Conservation (phyloP, 2,329 filamentous ascomycete species). For the Pyrenochaeta sp. region DNA sequence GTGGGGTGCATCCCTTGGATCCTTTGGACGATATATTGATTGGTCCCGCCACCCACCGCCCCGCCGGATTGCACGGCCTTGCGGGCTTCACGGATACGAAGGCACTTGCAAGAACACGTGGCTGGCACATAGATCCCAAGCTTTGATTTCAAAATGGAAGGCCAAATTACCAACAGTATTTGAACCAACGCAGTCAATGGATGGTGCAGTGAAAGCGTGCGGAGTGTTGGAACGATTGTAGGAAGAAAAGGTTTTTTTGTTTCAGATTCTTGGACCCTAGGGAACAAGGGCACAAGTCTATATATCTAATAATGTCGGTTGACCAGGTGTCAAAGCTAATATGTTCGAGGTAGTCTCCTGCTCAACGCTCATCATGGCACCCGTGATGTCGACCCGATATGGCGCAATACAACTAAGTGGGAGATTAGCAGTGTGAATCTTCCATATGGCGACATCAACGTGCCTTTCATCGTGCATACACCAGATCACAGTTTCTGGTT, state of each 20-base stretch:
- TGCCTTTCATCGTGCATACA: conserved; percentile 10
- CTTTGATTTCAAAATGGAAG: too few species aligned
- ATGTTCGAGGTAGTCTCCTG: too few species aligned
- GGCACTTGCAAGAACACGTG: neutral
- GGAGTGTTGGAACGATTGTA: too few species aligned
- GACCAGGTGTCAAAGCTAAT: too few species aligned
- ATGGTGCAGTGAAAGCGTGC: too few species aligned
- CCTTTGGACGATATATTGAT: neutral
- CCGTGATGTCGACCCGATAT: conserved; percentile 1
- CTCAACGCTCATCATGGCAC: neutral
- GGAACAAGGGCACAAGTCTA: too few species aligned
- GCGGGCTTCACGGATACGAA: neutral
- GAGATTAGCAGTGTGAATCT: neutral
- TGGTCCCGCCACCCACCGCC: neutral
- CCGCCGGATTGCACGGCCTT: neutral
- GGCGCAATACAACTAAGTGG: conserved; percentile 1
- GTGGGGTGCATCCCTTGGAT: neutral
- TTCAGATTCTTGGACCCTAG: too few species aligned
- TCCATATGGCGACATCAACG: neutral
- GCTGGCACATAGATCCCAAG: too few species aligned
- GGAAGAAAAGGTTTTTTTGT: too few species aligned
- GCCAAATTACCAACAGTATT: too few species aligned
- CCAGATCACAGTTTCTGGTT: conserved; percentile 15
- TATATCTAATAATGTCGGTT: too few species aligned
- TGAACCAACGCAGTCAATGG: too few species aligned